Base-by-base conservation (phyloP, 2,329 filamentous ascomycete species). In the Grosmannia clavigera region DNA sequence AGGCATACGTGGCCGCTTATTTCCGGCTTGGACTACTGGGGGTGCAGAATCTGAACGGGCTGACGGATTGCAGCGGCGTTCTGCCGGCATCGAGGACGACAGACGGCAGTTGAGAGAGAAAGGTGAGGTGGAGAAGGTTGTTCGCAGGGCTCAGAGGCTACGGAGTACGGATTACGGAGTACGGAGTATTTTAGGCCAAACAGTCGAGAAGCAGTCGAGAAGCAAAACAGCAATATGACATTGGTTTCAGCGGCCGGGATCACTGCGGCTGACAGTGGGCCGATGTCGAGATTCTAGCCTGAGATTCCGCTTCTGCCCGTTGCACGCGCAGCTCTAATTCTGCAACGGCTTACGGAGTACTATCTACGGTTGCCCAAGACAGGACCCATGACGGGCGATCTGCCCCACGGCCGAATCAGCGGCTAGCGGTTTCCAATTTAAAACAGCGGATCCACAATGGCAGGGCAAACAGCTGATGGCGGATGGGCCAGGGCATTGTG, bases 11-110 rank as follows among this genome's bases (percentile, higher is more conserved):
- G 2, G 71, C 73, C 43, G 79, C 77, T 14, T 82, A 82, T 64
- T 73, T 81, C 53, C 77, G 79, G 27, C 71, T 83, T 46, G 79
- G 75, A 38, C 69, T 83, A 3, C 74, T 83, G 12, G 81, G 80
- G 3, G 79, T 82, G 16, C 74, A 78, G 65, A 81, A 81, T 65
- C 78, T 83, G 68, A 82, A 82, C 67, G 68, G 72, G 27, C 69
- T 83, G 50, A 33, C 35, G 50, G 57, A 57, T 25, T 46, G 52
- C 53, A 31, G 57, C 12, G 27, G 43, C 1, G 43, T 58, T 40
- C 19, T 58, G 57, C 57, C 57, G 14, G 9, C 9, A 16, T 33
- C 33, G 35, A 16, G 35, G 48, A 38, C 9, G n/a, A 46, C 25
- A 3, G 40, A 22, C 19, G 55, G 55, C 12, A 31, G 3, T 11